Percentiles rank a stretch among this genome's conserved stretches.
Conservation (phyloP, 208 protist species). For the Acanthamoeba polyphaga region DNA sequence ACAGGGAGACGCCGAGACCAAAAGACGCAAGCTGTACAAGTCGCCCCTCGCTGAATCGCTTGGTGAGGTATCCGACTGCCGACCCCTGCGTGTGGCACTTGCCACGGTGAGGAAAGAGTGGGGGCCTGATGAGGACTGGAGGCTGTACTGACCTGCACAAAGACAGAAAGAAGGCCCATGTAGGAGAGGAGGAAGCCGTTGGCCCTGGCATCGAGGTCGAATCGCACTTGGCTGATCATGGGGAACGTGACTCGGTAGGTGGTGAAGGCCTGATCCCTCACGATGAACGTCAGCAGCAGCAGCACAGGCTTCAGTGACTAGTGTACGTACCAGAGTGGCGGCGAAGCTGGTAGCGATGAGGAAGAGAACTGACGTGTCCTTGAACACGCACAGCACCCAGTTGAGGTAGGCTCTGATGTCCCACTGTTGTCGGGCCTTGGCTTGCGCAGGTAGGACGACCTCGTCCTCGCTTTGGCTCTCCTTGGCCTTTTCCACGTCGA, state of each 20-base stretch:
- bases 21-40: slow-evolving; percentile 29
- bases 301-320: background rate
- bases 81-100: background rate
- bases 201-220: background rate
- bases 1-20: slow-evolving; percentile 1
- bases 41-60: background rate
- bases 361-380: background rate
- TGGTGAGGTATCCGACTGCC: slow-evolving; percentile 8
- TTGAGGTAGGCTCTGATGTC: background rate
- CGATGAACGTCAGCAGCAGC: background rate
- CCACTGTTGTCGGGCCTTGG: background rate
- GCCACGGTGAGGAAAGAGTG: background rate
- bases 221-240: slow-evolving; percentile 51
- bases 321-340: background rate
- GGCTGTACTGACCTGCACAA: slow-evolving; percentile 19
- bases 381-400: slow-evolving; percentile 8
- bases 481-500: slow-evolving; percentile 23
- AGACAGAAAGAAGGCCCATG: slow-evolving; percentile 1
- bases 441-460: background rate
- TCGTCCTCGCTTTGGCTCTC: slow-evolving; percentile 31
- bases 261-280: background rate
- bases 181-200: slow-evolving; percentile 63
- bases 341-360: slow-evolving; percentile 10
- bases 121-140: background rate
- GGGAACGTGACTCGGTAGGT: slow-evolving; percentile 28